Base-by-base conservation (phyloP, 2,329 filamentous ascomycete genomes). In the Colletotrichum abscissum region DNA sequence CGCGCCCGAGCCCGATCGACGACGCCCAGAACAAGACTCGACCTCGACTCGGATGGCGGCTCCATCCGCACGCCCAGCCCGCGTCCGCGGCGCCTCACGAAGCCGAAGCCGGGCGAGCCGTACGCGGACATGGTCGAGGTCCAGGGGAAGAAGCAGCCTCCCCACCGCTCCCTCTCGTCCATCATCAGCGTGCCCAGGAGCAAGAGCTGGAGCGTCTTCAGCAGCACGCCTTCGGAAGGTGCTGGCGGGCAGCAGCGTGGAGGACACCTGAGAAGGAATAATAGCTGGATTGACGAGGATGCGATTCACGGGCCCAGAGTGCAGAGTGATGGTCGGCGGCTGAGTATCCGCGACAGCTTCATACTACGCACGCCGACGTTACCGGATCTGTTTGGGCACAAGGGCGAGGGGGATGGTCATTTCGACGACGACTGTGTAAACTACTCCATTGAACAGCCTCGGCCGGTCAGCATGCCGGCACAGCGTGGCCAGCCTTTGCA, bases 271-370 rank as follows among this genome's bases (percentile, higher is more conserved):
- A 30, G 71, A 49, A 58, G 62, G 58, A 75, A 74, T 16, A 71
- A 70, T 49, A 84, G 82, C 22, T 89, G 86, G 86, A 85, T 88
- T 33, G 86, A 88, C 69, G 87, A 88, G 75, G 86, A 89, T 63
- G 84, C 82, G 67, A 79, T 87, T n/a, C 86, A 88, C 71, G 86
- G 87, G 5, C 86, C 86, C 11, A 82, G 80, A 75, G 77, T 87
- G 62, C 81, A 77, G 49, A 82, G 79, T 72, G 69, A 76, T 77
- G 57, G 76, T 7, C 79, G 76, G 54, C 80, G 80, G 76, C 76
- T 80, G 54, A 76, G 76, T 30, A 78, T 76, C 14, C 65, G 80
- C 22, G 81, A 83, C 56, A 81, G 80, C 60, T 60, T 82, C 11
- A 74, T 69, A 64, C 77, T 79, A 12, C 76, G 78, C 67, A 75